phyloP scores from a whole-genome alignment of 1,284 basidiomycete genomes.

The Lentinus polychrous region DNA sequence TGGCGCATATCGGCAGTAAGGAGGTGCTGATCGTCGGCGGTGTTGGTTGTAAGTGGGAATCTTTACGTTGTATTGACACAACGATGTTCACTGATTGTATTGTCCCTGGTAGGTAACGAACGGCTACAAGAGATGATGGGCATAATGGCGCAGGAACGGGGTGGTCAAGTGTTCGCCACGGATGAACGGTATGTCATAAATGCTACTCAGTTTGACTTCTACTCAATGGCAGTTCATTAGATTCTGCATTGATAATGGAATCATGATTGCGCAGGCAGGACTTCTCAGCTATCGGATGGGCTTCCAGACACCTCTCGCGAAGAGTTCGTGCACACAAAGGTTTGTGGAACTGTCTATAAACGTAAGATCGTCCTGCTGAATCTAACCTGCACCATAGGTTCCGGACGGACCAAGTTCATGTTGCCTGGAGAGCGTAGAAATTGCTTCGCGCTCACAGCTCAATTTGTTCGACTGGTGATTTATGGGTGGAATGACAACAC shows the following conservation, averaged over 20 bases:
- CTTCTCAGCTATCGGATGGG: constrained; percentile 92
- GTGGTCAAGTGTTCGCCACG: constrained; percentile 89
- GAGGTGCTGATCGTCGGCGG: constrained; percentile 98
- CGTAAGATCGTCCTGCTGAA: constrained; percentile 1
- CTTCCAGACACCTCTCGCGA: constrained; percentile 65
- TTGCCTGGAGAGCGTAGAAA: constrained; percentile 69
- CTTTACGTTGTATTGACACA: neutral
- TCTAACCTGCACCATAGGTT: constrained; percentile 45
- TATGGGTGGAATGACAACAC: neutral
- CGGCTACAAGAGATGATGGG: constrained; percentile 98
- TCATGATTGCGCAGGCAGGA: constrained; percentile 99
- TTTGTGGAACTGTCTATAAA: constrained; percentile 24
- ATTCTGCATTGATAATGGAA: constrained; percentile 99
- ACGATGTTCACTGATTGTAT: neutral
- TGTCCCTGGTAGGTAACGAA: constrained; percentile 66
- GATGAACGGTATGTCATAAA: constrained; percentile 74
- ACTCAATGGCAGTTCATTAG: constrained; percentile 32
- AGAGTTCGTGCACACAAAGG: constrained; percentile 90
- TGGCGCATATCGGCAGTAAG: constrained; percentile 96
- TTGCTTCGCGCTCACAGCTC: neutral
- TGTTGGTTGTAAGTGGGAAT: constrained; percentile 81
- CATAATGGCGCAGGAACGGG: constrained; percentile 89
- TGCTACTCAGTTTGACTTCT: neutral
- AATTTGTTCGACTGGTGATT: neutral
- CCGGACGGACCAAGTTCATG: constrained; percentile 86